phyloP scores from a whole-genome alignment of 1,284 basidiomycete genomes.

The Ustilago curta region DNA sequence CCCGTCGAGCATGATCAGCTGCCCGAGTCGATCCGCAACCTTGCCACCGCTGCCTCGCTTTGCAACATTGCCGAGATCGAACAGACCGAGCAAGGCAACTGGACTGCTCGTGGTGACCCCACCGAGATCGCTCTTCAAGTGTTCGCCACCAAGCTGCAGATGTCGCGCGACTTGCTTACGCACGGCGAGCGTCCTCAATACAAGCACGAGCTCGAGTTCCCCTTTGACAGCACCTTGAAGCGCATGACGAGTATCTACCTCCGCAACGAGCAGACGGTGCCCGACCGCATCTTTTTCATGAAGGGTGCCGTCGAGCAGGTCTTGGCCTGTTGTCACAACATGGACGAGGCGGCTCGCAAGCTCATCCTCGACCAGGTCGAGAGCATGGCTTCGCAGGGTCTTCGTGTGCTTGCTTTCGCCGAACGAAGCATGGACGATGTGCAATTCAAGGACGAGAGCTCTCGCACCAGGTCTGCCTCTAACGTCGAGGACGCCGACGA shows the following conservation, averaged over 20 bases:
- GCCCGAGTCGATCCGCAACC: slow-evolving; percentile 32
- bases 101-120: slow-evolving; percentile 58
- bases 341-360: slow-evolving; percentile 46
- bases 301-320: slow-evolving; percentile 65
- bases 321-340: slow-evolving; percentile 51
- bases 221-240: slow-evolving; percentile 63
- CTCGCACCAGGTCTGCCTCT: slow-evolving; percentile 24
- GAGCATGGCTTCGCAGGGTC: slow-evolving; percentile 57
- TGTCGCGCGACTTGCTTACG: slow-evolving; percentile 43
- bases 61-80: slow-evolving; percentile 62
- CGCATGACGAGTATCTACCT: slow-evolving; percentile 60
- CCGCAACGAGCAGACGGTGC: slow-evolving; percentile 10
- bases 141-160: slow-evolving; percentile 52
- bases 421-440: slow-evolving; percentile 51
- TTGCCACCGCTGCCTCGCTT: slow-evolving; percentile 59
- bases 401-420: slow-evolving; percentile 63
- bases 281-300: slow-evolving; percentile 50
- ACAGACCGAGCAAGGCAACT: slow-evolving; percentile 36
- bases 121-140: slow-evolving; percentile 64
- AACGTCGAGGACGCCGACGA: slow-evolving; percentile 32
- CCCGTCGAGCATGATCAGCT: slow-evolving; percentile 24
- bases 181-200: slow-evolving; percentile 21
- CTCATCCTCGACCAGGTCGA: slow-evolving; percentile 56
- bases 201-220: slow-evolving; percentile 56
- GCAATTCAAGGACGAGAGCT: slow-evolving; percentile 50